Percentiles rank a stretch among this genome's conserved stretches.
phyloP scores from a whole-genome alignment of 2,329 filamentous ascomycete species.

The Aspergillus terreus region DNA sequence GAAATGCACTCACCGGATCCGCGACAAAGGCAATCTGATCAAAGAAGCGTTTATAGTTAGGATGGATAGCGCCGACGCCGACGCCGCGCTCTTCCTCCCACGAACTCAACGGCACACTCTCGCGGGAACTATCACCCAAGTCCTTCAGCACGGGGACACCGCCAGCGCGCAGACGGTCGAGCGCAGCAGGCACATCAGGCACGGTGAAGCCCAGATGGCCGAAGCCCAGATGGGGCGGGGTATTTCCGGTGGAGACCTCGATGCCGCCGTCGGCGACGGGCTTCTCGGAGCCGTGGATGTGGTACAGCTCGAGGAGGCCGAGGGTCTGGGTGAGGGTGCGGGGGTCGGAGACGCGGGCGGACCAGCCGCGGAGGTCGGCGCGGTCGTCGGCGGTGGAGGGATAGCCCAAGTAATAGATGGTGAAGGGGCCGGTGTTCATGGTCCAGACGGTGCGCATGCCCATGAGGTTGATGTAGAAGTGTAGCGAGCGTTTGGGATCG shows the following conservation, averaged over 20 bases:
- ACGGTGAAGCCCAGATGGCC: constrained; percentile 39
- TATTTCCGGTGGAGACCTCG: constrained; percentile 28
- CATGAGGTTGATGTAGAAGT: constrained; percentile 38
- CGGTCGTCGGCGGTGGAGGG: constrained; percentile 27
- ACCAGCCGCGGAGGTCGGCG: constrained; percentile 26
- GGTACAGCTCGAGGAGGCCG: constrained; percentile 36
- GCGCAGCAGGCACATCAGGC: constrained; percentile 29
- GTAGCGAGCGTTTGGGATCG: constrained; percentile 30
- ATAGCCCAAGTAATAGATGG: constrained; percentile 39
- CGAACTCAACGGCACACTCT: constrained; percentile 28
- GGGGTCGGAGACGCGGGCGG: constrained; percentile 23
- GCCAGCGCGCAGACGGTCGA: constrained; percentile 25
- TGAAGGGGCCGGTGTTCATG: constrained; percentile 38
- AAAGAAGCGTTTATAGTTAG: constrained; percentile 32
- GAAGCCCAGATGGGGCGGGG: constrained; percentile 34
- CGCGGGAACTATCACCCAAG: constrained; percentile 24
- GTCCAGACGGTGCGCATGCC: constrained; percentile 39
- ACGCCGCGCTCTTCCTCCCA: constrained; percentile 34
- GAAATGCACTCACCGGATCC: constrained; percentile 31
- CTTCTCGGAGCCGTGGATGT: constrained; percentile 35
- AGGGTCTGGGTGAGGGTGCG: constrained; percentile 26
- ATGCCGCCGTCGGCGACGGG: constrained; percentile 11
- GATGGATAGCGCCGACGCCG: constrained; percentile 30
- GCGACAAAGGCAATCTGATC: constrained; percentile 36
- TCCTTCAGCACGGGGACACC: constrained; percentile 37